A percentile compares a stretch with the other conserved stretches of the same genome.
Evolutionary conservation across 768 basidiomycete species (phyloP).

Genomic region (Leccinum uliginosum): DNA sequence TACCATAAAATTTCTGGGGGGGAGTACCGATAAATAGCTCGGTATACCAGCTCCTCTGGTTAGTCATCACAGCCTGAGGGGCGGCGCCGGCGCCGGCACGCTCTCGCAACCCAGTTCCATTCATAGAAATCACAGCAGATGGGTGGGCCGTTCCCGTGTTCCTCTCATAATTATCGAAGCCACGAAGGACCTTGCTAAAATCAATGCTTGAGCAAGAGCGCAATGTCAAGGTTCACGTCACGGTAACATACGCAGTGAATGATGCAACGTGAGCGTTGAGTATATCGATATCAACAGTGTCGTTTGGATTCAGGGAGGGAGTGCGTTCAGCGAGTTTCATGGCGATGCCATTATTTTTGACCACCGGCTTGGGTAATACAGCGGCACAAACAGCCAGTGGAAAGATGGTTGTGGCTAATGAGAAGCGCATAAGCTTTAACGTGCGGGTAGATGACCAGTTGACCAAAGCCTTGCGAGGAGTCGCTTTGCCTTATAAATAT

Average conservation of each 20-base stretch:
- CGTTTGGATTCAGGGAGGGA: not conserved
- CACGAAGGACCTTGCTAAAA: not conserved
- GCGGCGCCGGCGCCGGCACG: not conserved
- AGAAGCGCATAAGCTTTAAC: not conserved
- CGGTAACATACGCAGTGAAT: not conserved
- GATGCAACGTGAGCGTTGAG: not conserved
- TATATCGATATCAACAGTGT: not conserved
- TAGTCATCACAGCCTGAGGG: not conserved
- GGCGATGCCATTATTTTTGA: not conserved
- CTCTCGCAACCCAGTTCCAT: not conserved
- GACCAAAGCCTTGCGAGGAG: not conserved
- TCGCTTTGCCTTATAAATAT: not conserved
- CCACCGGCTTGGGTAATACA: not conserved
- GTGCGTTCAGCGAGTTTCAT: not conserved
- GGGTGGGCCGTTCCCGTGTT: not conserved
- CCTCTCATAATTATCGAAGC: not conserved
- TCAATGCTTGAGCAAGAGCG: not conserved
- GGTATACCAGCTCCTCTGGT: not conserved
- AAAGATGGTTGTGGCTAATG: not conserved
- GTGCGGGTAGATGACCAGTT: not conserved
- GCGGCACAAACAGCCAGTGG: not conserved
- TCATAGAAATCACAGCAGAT: too few species aligned
- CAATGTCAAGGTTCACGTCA: not conserved
- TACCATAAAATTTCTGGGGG: not conserved
- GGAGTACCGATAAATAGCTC: not conserved